Evolutionary conservation across 2,329 filamentous ascomycete genomes (phyloP), one percentile per base, ranked within the genome.

Genomic region (Fusarium mexicanum): DNA sequence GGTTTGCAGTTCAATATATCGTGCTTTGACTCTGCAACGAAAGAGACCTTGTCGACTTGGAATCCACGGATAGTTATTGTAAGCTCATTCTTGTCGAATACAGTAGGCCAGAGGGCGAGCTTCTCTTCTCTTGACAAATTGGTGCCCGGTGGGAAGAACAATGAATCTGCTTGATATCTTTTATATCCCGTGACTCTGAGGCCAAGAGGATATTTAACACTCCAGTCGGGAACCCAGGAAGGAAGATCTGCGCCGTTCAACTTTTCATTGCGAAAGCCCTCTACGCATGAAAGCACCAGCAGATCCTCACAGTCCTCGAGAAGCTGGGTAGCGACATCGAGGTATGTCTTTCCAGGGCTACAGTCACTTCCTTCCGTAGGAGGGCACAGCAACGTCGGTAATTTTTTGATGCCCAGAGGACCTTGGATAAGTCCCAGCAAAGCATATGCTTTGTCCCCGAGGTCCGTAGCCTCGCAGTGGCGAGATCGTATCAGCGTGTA

Each of bases 331-430:
- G 54, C 40, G 5, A 58, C 12, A 6, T 35, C 10, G 4, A 58
- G 29, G 31, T 58, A 58, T 5, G 40, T 35, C 38, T 47, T 58
- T 26, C 22, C 54, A 26, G 29, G 54, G 16, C 54, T 58, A 1
- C n/a, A 26, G 1, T 58, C 13, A 1, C 7, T 47, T 17, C 29
- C 18, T 10, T 47, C 17, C 0, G 10, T 40, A 2, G 54, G 54
- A 2, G 54, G 54, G 7, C 40, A 58, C 3, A 58, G 8, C 7
- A 58, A 44, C 5, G 40, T 4, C 10, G 54, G 54, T 12, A 47
- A 6, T 8, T 47, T 11, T n/a, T 20, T 2, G 2, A 26, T 13
- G 10, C 24, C 54, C 1, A 22, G 1, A 1, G 3, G 54, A 12
- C 18, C 40, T 26, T 58, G 29, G 6, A 58, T 47, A 12, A 58